These are phyloP conservation scores for Botryosphaeria dothidea DNA, from an alignment of 2,329 filamentous ascomycete species.

Conservation along the genomic window DNA sequence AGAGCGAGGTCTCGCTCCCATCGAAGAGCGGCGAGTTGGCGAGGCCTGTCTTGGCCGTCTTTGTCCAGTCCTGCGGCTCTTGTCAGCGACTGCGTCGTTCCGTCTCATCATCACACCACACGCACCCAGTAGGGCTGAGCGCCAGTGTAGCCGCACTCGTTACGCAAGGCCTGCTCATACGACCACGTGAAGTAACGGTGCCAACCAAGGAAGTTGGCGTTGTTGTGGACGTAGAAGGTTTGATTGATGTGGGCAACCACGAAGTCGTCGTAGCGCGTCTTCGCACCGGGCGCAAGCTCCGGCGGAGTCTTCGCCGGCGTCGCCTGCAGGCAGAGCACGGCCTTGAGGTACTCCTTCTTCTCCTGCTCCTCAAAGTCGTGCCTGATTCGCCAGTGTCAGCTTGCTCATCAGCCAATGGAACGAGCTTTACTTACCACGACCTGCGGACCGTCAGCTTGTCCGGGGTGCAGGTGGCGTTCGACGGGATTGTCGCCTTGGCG, in stretches of 20 bases:
- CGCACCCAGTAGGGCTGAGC: constrained; percentile 42
- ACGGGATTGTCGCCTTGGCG: not conserved
- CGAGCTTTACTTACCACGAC: not conserved
- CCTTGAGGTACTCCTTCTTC: constrained; percentile 36
- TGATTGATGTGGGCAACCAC: constrained; percentile 38
- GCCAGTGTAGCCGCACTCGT: constrained; percentile 46
- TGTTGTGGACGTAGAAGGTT: constrained; percentile 35
- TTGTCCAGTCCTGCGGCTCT: constrained; percentile 32
- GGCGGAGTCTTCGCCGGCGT: constrained; percentile 33
- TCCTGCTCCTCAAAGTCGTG: constrained; percentile 22
- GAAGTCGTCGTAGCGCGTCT: constrained; percentile 39
- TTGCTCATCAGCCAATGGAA: too few species aligned
- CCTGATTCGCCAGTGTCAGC: not conserved
- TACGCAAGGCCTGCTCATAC: constrained; percentile 43
- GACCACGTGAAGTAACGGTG: constrained; percentile 45
- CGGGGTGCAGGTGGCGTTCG: not conserved
- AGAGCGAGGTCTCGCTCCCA: constrained; percentile 50
- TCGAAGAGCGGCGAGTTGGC: constrained; percentile 55
- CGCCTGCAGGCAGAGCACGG: constrained; percentile 36
- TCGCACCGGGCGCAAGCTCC: constrained; percentile 32
- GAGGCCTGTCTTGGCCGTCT: constrained; percentile 9
- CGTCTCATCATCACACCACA: not conserved
- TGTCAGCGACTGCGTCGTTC: not conserved
- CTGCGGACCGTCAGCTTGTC: constrained; percentile 11
- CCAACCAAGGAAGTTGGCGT: constrained; percentile 40